phyloP scores from a whole-genome alignment of 164 flowering plant species.

The Aristolochia californica region DNA sequence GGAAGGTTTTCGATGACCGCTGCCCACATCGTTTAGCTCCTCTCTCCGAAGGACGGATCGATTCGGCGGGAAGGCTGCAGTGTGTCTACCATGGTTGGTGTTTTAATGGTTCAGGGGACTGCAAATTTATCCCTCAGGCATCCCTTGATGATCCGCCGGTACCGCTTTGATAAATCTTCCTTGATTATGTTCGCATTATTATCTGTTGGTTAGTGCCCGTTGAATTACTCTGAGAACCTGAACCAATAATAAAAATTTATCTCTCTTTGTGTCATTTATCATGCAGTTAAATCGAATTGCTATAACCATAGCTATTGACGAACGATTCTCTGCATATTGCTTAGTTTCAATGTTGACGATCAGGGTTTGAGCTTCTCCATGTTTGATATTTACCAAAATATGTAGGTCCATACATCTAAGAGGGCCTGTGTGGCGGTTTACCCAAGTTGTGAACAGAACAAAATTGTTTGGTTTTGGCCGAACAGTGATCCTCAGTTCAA shows the following conservation, averaged over 20 bases:
- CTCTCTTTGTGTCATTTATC: not conserved
- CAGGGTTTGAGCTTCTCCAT: not conserved
- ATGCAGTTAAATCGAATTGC: not conserved
- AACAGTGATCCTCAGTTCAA: slow-evolving; percentile 50
- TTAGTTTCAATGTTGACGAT: not conserved
- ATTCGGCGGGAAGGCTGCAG: slow-evolving; percentile 83
- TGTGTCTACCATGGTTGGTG: slow-evolving; percentile 99
- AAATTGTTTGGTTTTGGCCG: slow-evolving; percentile 96
- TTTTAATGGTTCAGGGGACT: slow-evolving; percentile 75
- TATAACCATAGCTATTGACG: too few relatives aligned
- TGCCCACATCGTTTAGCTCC: slow-evolving; percentile 98
- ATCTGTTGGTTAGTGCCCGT: not conserved
- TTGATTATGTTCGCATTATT: not conserved
- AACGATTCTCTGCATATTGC: too few relatives aligned
- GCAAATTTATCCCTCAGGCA: slow-evolving; percentile 86
- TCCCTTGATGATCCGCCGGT: slow-evolving; percentile 86
- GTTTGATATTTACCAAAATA: not conserved
- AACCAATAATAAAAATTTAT: too few relatives aligned
- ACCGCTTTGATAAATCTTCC: not conserved
- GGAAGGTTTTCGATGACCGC: slow-evolving; percentile 79
- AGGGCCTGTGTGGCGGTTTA: slow-evolving; percentile 80
- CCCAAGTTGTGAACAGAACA: slow-evolving; percentile 71
- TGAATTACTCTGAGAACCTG: not conserved
- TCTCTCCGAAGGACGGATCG: slow-evolving; percentile 83
- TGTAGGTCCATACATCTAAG: slow-evolving; percentile 67